Percentiles rank a stretch among this genome's conserved stretches.
Conservation (phyloP, 1,139 yeast species). For the Debaryomyces sp. region DNA sequence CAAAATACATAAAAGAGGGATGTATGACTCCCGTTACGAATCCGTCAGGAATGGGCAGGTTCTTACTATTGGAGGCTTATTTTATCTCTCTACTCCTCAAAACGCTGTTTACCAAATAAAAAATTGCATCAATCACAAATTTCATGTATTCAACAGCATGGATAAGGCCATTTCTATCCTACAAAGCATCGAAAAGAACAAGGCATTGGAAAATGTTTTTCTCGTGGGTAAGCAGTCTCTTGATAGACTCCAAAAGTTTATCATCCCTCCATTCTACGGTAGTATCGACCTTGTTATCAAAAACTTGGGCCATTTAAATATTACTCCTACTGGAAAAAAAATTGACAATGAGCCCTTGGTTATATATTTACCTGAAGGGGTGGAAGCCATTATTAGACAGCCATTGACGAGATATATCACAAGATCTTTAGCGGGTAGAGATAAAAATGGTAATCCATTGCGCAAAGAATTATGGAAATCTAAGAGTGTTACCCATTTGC, state of each 20-base stretch:
- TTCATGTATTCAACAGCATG: slow-evolving; percentile 27
- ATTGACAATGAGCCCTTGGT: slow-evolving; percentile 30
- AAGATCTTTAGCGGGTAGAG: slow-evolving; percentile 40
- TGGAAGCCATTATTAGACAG: slow-evolving; percentile 35
- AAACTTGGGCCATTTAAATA: slow-evolving; percentile 66
- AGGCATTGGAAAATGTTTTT: slow-evolving; percentile 31
- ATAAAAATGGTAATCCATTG: slow-evolving; percentile 38
- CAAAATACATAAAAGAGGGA: slow-evolving; percentile 35
- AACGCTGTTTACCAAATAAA: slow-evolving; percentile 47
- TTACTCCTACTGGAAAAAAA: slow-evolving; percentile 62
- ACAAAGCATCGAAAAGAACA: slow-evolving; percentile 16
- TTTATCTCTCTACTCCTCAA: slow-evolving; percentile 46
- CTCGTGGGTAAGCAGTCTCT: slow-evolving; percentile 34
- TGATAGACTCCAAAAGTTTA: slow-evolving; percentile 40
- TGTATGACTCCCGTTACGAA: slow-evolving; percentile 36
- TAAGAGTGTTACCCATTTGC: slow-evolving; percentile 30
- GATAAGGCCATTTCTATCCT: slow-evolving; percentile 29
- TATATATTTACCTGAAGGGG: slow-evolving; percentile 35
- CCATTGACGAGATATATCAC: slow-evolving; percentile 39
- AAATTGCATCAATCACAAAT: slow-evolving; percentile 35
- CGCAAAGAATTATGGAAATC: slow-evolving; percentile 30
- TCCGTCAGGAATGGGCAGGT: slow-evolving; percentile 49
- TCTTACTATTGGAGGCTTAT: slow-evolving; percentile 62
- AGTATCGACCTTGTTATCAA: slow-evolving; percentile 68
- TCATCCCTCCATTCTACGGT: slow-evolving; percentile 71